Conservation (phyloP, 2,329 filamentous ascomycete species). For the Microcyclospora pomicola region DNA sequence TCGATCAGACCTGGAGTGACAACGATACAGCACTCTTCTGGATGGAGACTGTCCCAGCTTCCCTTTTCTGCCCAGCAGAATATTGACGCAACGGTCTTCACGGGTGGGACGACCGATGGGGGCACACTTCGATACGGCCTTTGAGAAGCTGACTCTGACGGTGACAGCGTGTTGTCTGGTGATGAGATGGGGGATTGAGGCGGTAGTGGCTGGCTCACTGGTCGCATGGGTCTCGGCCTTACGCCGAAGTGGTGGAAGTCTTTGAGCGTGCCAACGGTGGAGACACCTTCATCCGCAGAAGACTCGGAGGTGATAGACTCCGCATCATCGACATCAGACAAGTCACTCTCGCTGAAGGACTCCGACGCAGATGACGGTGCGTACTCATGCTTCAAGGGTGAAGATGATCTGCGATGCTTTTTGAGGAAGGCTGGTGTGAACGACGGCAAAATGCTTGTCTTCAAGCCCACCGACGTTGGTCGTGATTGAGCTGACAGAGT, state of each 20-base stretch:
- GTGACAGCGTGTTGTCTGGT: constrained; percentile 37
- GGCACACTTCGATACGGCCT: constrained; percentile 46
- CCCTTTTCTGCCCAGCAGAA: constrained; percentile 52
- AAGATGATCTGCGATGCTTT: constrained; percentile 62
- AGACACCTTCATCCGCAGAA: constrained; percentile 37
- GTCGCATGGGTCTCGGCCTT: constrained; percentile 12
- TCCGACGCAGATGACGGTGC: constrained; percentile 65
- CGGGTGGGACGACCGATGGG: constrained; percentile 32
- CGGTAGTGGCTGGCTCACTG: constrained; percentile 17
- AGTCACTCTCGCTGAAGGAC: constrained; percentile 44
- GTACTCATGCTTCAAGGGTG: constrained; percentile 93
- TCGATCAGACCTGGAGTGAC: constrained; percentile 52
- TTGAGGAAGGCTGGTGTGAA: constrained; percentile 24
- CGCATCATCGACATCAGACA: constrained; percentile 36
- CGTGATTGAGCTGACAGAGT: constrained; percentile 20
- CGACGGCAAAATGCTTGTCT: constrained; percentile 16
- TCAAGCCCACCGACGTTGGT: constrained; percentile 14
- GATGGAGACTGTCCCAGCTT: constrained; percentile 46
- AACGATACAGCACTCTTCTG: constrained; percentile 48
- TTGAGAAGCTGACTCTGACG: constrained; percentile 74
- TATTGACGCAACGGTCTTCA: constrained; percentile 44
- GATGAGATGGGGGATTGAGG: constrained; percentile 11
- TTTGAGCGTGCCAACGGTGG: constrained; percentile 21
- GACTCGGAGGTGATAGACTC: constrained; percentile 34
- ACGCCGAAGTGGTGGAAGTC: constrained; percentile 17